A percentile compares a stretch with the other conserved stretches of the same genome.
phyloP scores from a whole-genome alignment of 495 filamentous ascomycete genomes.

The Penicillium manginii region DNA sequence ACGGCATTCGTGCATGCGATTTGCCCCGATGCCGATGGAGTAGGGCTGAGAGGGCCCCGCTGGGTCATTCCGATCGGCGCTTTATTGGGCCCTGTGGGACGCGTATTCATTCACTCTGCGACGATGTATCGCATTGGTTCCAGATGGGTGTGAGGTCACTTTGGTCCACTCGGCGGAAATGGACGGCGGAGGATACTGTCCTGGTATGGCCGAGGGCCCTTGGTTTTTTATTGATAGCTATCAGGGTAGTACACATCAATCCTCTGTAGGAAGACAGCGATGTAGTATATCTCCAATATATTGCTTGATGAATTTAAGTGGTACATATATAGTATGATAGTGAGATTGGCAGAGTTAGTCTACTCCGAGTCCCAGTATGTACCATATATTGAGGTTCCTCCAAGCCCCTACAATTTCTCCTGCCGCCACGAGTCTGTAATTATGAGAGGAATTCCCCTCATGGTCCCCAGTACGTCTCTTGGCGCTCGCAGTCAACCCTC shows the following conservation, averaged over 20 bases:
- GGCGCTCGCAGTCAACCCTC: background rate
- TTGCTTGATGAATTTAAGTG: too few relatives aligned
- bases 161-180: background rate
- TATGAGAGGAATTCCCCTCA: conserved; percentile 2
- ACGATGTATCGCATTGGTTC: conserved; percentile 7
- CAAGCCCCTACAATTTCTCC: background rate
- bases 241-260: background rate
- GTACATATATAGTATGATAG: too few relatives aligned
- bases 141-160: background rate
- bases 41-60: conserved; percentile 29
- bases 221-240: background rate
- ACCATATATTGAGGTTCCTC: background rate
- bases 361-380: too few relatives aligned
- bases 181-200: background rate
- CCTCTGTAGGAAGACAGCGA: background rate
- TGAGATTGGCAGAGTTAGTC: too few relatives aligned
- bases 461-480: conserved; percentile 3
- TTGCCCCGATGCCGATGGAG: conserved; percentile 15
- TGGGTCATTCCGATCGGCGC: conserved; percentile 23
- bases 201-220: background rate
- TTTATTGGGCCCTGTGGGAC: conserved; percentile 22
- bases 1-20: conserved; percentile 7
- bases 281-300: background rate
- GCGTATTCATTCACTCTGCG: conserved; percentile 15
- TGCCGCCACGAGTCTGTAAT: background rate